Conservation (phyloP, 345 rosid genomes). For the Euphorbia peplus region DNA sequence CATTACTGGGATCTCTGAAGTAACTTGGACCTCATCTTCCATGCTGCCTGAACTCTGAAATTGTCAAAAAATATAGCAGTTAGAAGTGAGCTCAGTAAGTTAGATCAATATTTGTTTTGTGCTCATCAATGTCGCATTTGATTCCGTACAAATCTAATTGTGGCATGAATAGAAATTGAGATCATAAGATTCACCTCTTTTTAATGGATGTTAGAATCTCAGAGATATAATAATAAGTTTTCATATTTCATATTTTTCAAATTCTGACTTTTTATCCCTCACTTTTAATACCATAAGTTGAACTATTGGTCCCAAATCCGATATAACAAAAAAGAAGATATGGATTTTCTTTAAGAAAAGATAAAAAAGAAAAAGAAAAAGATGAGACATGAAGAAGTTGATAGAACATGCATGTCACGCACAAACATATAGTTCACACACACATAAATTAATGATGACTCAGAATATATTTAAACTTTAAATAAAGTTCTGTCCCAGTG, state of each 20-base stretch:
- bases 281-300: too few species aligned
- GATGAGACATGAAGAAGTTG: background rate
- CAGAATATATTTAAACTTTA: background rate
- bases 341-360: background rate
- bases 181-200: too few species aligned
- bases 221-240: too few species aligned
- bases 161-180: background rate
- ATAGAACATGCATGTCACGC: background rate
- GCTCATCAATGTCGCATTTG: background rate
- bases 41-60: constrained; percentile 22
- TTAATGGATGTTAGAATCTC: too few species aligned
- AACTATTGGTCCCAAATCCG: background rate
- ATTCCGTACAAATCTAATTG: background rate
- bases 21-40: constrained; percentile 56
- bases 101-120: background rate
- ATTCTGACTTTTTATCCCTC: background rate
- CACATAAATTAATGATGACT: too few species aligned
- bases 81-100: background rate
- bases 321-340: background rate
- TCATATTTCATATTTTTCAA: background rate
- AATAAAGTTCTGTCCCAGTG: background rate
- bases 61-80: background rate
- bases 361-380: too few species aligned
- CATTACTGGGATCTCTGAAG: constrained; percentile 52
- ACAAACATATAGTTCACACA: background rate